These are phyloP conservation scores for Starmerella bombicola DNA, from an alignment of 805 yeast species.

Conservation along the genomic window DNA sequence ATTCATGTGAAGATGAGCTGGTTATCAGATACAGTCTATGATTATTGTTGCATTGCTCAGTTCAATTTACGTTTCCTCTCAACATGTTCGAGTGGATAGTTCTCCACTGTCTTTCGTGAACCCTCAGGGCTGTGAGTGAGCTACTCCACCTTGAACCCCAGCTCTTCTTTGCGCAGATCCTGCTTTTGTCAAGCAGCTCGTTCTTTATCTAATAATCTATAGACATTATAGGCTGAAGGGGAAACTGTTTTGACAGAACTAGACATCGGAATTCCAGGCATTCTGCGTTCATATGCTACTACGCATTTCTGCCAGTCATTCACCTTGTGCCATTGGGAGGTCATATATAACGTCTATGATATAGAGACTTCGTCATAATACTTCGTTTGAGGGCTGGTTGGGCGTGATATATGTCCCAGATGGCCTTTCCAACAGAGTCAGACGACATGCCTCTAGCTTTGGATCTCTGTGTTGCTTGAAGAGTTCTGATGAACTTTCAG, in stretches of 20 bases:
- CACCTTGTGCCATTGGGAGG: neutral
- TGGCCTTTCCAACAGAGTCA: neutral
- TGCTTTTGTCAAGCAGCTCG: neutral
- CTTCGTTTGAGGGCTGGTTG: neutral
- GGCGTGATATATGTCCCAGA: slow-evolving; percentile 1
- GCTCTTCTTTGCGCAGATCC: neutral
- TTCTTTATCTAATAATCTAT: neutral
- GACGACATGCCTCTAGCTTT: slow-evolving; percentile 2
- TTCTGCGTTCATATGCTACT: neutral
- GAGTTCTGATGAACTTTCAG: neutral
- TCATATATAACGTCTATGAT: slow-evolving; percentile 4
- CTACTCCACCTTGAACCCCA: neutral
- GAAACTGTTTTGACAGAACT: neutral
- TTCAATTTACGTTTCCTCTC: neutral
- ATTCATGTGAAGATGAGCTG: no score
- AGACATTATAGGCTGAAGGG: neutral
- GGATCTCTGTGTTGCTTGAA: slow-evolving; percentile 1
- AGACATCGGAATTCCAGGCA: neutral
- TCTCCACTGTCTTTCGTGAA: neutral
- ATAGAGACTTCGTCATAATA: neutral
- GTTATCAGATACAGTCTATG: no score
- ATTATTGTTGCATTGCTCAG: no score
- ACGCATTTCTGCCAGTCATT: neutral
- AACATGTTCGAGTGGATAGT: neutral
- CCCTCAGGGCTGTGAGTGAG: neutral